phyloP scores from a whole-genome alignment of 2,329 filamentous ascomycete species.

The Phaeosphaeriaceae sp. region DNA sequence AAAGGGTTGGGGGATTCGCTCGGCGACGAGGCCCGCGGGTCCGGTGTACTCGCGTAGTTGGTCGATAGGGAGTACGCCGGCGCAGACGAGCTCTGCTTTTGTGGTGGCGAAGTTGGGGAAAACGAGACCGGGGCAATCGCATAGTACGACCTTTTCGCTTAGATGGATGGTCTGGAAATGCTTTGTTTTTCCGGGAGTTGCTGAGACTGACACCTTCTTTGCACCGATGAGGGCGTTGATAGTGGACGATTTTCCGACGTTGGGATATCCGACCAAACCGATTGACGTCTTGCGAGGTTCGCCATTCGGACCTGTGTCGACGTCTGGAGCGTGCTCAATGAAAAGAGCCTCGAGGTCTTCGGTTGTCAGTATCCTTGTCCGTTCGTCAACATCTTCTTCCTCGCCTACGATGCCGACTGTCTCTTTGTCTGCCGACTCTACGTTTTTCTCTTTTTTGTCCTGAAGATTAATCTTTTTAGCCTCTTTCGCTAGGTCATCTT shows the following conservation, averaged over 20 bases:
- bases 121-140: slow-evolving; percentile 97
- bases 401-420: slow-evolving; percentile 40
- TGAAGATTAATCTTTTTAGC: slow-evolving; percentile 55
- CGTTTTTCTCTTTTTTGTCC: slow-evolving; percentile 50
- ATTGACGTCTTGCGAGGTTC: slow-evolving; percentile 77
- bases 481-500: slow-evolving; percentile 55
- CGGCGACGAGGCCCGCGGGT: slow-evolving; percentile 80
- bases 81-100: slow-evolving; percentile 94
- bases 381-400: slow-evolving; percentile 46
- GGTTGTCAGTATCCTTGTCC: slow-evolving; percentile 81
- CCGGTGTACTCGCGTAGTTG: slow-evolving; percentile 93
- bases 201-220: slow-evolving; percentile 97
- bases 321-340: slow-evolving; percentile 72
- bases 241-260: slow-evolving; percentile 98
- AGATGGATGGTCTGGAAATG: slow-evolving; percentile 99
- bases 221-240: slow-evolving; percentile 99
- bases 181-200: slow-evolving; percentile 97
- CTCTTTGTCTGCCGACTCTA: slow-evolving; percentile 52
- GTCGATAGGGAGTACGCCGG: slow-evolving; percentile 93
- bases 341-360: slow-evolving; percentile 93
- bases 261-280: slow-evolving; percentile 95
- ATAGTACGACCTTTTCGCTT: slow-evolving; percentile 85
- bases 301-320: slow-evolving; percentile 56
- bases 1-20: slow-evolving; percentile 85
- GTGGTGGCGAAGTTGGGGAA: slow-evolving; percentile 98